phyloP scores from a whole-genome alignment of 768 basidiomycete genomes.

The Lentinula boryana region DNA sequence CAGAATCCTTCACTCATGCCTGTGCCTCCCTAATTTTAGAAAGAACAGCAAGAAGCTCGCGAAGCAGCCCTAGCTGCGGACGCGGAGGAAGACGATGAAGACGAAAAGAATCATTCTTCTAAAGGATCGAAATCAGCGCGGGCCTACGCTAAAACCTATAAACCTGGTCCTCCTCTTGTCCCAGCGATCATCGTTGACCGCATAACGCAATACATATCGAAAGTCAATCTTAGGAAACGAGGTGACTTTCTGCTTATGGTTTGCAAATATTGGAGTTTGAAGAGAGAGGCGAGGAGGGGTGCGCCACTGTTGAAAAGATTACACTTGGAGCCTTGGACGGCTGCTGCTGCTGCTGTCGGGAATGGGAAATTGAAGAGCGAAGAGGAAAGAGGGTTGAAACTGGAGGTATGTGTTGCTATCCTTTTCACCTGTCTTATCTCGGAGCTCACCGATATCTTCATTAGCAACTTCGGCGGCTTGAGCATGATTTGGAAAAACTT shows the following conservation, averaged over 20 bases:
- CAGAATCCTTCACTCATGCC: not conserved
- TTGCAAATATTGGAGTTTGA: conserved; percentile 96
- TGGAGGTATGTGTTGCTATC: conserved; percentile 51
- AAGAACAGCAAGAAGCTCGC: conserved; percentile 63
- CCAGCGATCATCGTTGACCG: conserved; percentile 80
- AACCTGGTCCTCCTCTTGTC: conserved; percentile 88
- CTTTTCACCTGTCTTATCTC: not conserved
- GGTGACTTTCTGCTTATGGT: conserved; percentile 68
- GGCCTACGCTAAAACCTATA: conserved; percentile 89
- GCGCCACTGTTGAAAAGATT: conserved; percentile 90
- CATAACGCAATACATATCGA: conserved; percentile 67
- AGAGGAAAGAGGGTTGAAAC: conserved; percentile 74
- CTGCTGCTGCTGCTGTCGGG: conserved; percentile 33
- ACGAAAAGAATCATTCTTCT: conserved; percentile 29
- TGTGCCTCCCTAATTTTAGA: conserved; percentile 30
- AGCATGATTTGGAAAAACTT: conserved; percentile 73
- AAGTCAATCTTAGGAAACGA: conserved; percentile 70
- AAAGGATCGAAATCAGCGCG: conserved; percentile 73
- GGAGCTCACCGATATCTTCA: not conserved
- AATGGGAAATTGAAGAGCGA: conserved; percentile 63
- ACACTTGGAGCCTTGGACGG: conserved; percentile 97
- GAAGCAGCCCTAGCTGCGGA: conserved; percentile 49
- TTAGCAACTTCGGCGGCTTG: conserved; percentile 55
- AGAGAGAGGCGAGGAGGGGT: conserved; percentile 87
- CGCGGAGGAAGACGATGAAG: conserved; percentile 33